phyloP scores from a whole-genome alignment of 352 stramenopile genomes.

The Globisporangium sylvaticum region DNA sequence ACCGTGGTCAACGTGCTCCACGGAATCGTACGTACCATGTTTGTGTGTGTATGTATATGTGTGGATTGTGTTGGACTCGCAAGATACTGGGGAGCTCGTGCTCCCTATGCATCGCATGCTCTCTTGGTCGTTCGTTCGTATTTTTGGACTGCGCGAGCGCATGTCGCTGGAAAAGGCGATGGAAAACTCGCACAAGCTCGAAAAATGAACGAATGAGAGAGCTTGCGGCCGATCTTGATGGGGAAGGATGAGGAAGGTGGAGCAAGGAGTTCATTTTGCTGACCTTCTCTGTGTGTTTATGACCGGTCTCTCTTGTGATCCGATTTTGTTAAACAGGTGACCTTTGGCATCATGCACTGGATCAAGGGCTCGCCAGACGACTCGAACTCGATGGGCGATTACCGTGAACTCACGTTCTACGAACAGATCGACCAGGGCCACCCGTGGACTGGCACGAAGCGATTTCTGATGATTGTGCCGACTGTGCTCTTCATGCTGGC shows the following conservation, averaged over 20 bases:
- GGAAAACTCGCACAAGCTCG: not conserved
- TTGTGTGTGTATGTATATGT: not conserved
- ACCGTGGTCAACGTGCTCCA: constrained; percentile 86
- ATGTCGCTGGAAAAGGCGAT: not conserved
- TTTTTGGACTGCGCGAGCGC: not conserved
- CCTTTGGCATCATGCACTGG: constrained; percentile 94
- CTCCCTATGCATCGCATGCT: not conserved
- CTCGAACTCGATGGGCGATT: constrained; percentile 89
- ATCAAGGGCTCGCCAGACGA: constrained; percentile 93
- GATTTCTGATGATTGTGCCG: constrained; percentile 93
- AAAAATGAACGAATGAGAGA: not conserved
- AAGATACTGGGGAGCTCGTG: not conserved
- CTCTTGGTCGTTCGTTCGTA: not conserved
- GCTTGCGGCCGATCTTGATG: constrained; percentile 12
- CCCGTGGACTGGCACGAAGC: constrained; percentile 91
- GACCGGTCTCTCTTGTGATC: not conserved
- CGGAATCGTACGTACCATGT: constrained; percentile 52
- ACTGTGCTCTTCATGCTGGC: constrained; percentile 87
- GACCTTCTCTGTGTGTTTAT: not conserved
- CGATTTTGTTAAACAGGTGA: constrained; percentile 48
- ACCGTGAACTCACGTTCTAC: constrained; percentile 94
- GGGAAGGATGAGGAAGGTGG: not conserved
- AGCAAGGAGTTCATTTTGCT: not conserved
- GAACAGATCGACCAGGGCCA: constrained; percentile 93
- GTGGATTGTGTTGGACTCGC: not conserved